Conservation (phyloP, 257 asterid species). For the Forsythia suspensa region DNA sequence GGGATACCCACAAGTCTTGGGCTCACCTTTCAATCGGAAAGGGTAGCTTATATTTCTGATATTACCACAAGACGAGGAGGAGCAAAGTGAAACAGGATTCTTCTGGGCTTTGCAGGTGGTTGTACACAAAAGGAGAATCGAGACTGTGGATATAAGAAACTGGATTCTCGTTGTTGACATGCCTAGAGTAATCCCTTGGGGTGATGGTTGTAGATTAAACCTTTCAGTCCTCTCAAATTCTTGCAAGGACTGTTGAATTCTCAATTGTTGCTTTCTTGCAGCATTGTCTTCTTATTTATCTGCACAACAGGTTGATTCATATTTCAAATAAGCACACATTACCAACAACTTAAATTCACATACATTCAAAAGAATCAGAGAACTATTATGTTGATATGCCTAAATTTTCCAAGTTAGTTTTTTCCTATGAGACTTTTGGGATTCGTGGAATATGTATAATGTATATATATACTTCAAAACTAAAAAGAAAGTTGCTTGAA, state of each 20-base stretch:
- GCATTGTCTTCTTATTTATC: background rate
- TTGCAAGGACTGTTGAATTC: background rate
- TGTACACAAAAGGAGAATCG: constrained; percentile 21
- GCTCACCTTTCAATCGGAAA: constrained; percentile 28
- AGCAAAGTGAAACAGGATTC: constrained; percentile 29
- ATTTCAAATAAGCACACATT: background rate
- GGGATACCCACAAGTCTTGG: constrained; percentile 36
- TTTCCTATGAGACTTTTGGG: background rate
- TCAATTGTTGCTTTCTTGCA: background rate
- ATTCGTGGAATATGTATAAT: background rate
- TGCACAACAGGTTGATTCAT: background rate
- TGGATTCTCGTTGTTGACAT: constrained; percentile 19
- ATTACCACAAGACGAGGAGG: constrained; percentile 44
- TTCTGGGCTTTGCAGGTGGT: constrained; percentile 30
- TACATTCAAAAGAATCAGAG: too few species aligned
- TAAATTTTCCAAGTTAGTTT: background rate
- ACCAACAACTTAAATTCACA: background rate
- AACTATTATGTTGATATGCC: background rate
- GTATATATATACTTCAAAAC: too few species aligned
- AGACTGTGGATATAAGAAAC: constrained; percentile 21
- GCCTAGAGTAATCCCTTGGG: background rate
- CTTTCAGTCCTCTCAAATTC: background rate
- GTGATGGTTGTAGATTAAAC: background rate
- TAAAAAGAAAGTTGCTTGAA: too few species aligned
- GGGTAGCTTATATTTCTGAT: constrained; percentile 41